Conservation (phyloP, 2,329 filamentous ascomycete genomes). For the Amesomyces nigricolor region DNA sequence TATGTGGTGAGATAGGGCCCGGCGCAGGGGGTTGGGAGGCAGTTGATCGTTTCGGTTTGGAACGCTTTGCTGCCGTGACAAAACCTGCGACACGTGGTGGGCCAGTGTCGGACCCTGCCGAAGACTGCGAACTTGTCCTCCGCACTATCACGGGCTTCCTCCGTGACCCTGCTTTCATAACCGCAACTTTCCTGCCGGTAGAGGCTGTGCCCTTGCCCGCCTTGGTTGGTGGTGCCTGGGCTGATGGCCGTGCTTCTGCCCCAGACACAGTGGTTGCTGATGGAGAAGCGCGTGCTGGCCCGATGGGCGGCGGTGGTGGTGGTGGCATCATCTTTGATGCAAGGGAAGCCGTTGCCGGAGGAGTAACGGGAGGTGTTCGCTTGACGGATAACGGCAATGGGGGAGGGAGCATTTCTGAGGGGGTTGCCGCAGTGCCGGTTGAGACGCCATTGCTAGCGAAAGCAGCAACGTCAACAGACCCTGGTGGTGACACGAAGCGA, state of each 20-base stretch:
- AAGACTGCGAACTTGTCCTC: conserved; percentile 44
- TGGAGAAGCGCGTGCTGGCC: conserved; percentile 34
- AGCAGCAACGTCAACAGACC: conserved; percentile 40
- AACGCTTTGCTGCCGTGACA: conserved; percentile 5
- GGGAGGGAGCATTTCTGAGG: conserved; percentile 23
- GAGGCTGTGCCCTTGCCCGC: conserved; percentile 28
- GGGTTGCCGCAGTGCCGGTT: conserved; percentile 33
- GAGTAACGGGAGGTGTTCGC: conserved; percentile 19
- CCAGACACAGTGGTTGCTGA: conserved; percentile 33
- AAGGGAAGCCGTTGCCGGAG: conserved; percentile 15
- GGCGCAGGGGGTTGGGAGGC: conserved; percentile 9
- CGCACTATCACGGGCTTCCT: conserved; percentile 43
- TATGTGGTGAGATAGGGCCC: conserved; percentile 11
- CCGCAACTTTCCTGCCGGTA: conserved; percentile 37
- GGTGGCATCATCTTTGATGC: neutral
- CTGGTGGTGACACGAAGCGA: conserved; percentile 52
- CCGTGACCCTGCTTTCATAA: conserved; percentile 39
- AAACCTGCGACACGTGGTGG: conserved; percentile 6
- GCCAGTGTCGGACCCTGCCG: conserved; percentile 30
- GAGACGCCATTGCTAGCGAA: conserved; percentile 37
- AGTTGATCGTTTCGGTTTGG: neutral
- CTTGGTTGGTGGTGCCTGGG: conserved; percentile 25
- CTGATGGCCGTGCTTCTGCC: conserved; percentile 29
- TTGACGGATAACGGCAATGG: conserved; percentile 20
- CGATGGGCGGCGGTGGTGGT: conserved; percentile 20